These are phyloP conservation scores for Silybum marianum DNA, from an alignment of 129 eudicot species.

Conservation along the genomic window DNA sequence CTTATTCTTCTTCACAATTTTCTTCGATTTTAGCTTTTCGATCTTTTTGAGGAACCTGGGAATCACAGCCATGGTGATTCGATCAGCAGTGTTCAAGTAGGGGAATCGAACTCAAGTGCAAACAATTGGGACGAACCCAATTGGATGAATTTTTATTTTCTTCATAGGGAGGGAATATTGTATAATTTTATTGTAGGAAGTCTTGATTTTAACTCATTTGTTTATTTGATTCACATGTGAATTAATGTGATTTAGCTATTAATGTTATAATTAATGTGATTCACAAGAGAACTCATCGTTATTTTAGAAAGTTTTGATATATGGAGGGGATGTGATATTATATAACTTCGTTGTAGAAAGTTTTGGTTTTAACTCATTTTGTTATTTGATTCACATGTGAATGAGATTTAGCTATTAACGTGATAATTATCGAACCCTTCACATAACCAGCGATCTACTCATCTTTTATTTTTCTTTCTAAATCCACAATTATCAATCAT, in stretches of 20 bases:
- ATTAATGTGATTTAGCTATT: slow-evolving; percentile 28
- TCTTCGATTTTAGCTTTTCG: background rate
- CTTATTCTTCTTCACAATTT: background rate
- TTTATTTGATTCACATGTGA: slow-evolving; percentile 27
- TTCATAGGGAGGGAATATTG: background rate
- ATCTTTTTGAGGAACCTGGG: background rate
- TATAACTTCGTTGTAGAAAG: slow-evolving; percentile 29
- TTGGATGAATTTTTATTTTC: slow-evolving; percentile 22
- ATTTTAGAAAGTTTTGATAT: background rate
- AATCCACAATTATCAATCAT: background rate
- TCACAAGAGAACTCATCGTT: too few species aligned
- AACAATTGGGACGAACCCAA: slow-evolving; percentile 8
- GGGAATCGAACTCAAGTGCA: background rate
- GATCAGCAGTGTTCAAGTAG: background rate
- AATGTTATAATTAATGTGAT: background rate
- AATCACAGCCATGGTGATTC: background rate
- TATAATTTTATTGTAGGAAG: slow-evolving; percentile 29
- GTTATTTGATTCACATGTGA: slow-evolving; percentile 25
- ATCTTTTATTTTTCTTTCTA: background rate
- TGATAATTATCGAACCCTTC: slow-evolving; percentile 15
- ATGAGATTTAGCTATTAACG: slow-evolving; percentile 25
- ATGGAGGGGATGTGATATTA: background rate
- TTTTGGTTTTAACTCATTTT: slow-evolving; percentile 28
- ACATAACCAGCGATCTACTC: background rate
- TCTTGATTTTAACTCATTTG: slow-evolving; percentile 31